Evolutionary conservation across 352 stramenopile species (phyloP).

Genomic region (Globisporangium takayamanum): DNA sequence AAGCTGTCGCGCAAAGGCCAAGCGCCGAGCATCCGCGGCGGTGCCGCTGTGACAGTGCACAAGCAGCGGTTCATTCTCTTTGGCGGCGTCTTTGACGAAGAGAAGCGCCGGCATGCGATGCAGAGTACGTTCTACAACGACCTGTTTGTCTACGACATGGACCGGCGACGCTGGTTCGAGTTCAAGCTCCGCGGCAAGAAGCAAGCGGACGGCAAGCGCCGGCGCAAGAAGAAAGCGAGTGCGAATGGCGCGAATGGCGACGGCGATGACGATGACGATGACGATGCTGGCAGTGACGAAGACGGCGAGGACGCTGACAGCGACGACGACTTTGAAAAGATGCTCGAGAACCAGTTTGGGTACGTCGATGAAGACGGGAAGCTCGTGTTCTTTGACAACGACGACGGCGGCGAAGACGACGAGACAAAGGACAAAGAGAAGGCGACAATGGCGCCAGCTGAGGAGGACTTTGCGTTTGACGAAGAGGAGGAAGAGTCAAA

Average conservation of each 20-base stretch:
- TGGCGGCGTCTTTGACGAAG: constrained; percentile 93
- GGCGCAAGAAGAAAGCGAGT: constrained; percentile 48
- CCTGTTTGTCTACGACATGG: constrained; percentile 96
- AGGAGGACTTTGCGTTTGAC: neutral
- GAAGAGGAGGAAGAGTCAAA: constrained; percentile 32
- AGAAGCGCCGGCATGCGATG: constrained; percentile 77
- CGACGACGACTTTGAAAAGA: constrained; percentile 77
- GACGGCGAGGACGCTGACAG: constrained; percentile 21
- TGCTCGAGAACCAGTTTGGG: constrained; percentile 91
- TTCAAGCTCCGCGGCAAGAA: constrained; percentile 87
- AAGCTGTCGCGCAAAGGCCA: constrained; percentile 88
- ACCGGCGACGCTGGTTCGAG: constrained; percentile 94
- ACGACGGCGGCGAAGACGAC: constrained; percentile 31
- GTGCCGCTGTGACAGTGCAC: constrained; percentile 82
- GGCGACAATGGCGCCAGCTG: neutral
- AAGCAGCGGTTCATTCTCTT: constrained; percentile 97
- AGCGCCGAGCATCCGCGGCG: constrained; percentile 71
- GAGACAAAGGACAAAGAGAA: constrained; percentile 32
- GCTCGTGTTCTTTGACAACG: constrained; percentile 93
- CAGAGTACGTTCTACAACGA: constrained; percentile 96
- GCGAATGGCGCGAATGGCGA: constrained; percentile 29
- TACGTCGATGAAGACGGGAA: constrained; percentile 94
- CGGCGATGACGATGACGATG: constrained; percentile 39
- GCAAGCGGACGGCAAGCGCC: constrained; percentile 43
- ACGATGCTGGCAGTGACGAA: constrained; percentile 44